Evolutionary conservation across 805 yeast species (phyloP).

Genomic region (Candida endomychidarum): DNA sequence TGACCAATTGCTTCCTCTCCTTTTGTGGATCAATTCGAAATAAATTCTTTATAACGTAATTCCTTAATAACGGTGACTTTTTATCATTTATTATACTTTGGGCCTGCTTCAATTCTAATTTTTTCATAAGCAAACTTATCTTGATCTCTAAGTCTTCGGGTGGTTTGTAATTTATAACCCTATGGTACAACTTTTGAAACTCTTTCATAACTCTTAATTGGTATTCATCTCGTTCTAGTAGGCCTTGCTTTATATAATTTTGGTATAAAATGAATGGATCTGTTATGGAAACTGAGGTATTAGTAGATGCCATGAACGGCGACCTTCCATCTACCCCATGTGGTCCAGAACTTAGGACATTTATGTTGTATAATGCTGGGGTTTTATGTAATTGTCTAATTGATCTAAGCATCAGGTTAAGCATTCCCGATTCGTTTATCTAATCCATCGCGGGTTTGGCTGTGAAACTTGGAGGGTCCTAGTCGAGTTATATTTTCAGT

Average conservation of each 20-base stretch:
- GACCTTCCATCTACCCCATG: slow-evolving; percentile 40
- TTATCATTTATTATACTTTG: slow-evolving; percentile 17
- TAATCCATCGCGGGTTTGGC: background rate
- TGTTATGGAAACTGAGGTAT: slow-evolving; percentile 42
- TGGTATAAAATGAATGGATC: slow-evolving; percentile 64
- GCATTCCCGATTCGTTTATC: slow-evolving; percentile 5
- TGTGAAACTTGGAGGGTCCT: too few species aligned
- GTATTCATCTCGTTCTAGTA: slow-evolving; percentile 52
- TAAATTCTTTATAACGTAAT: slow-evolving; percentile 20
- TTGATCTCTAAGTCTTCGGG: slow-evolving; percentile 45
- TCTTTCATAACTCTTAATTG: slow-evolving; percentile 64
- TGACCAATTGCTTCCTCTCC: slow-evolving; percentile 43
- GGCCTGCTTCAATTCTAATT: slow-evolving; percentile 34
- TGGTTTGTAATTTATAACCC: slow-evolving; percentile 61
- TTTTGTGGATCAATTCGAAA: slow-evolving; percentile 33
- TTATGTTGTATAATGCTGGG: background rate
- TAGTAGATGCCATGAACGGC: slow-evolving; percentile 18
- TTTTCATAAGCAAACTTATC: slow-evolving; percentile 39
- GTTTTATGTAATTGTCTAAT: background rate
- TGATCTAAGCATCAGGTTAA: slow-evolving; percentile 1
- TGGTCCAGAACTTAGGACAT: slow-evolving; percentile 25
- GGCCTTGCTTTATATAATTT: slow-evolving; percentile 50
- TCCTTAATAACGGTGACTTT: background rate
- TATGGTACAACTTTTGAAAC: slow-evolving; percentile 57
- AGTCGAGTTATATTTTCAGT: too few species aligned